Percentiles rank a stretch among this genome's conserved stretches.
Conservation (phyloP, 1,284 basidiomycete species). For the Trichosporon sp. region DNA sequence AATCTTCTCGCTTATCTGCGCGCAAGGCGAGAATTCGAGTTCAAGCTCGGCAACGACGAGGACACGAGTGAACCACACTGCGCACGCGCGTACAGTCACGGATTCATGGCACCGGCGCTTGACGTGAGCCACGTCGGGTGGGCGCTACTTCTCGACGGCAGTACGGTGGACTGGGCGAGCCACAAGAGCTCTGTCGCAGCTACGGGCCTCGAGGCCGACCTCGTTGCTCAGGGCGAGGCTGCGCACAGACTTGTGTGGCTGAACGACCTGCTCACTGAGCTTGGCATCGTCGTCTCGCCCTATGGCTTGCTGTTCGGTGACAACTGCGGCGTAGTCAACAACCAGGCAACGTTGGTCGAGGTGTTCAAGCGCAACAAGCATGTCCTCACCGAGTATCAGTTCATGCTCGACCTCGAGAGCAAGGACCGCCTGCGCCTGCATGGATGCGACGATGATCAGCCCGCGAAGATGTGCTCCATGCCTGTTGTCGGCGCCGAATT, state of each 20-base stretch:
- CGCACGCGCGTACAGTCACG: neutral
- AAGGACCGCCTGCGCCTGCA: neutral
- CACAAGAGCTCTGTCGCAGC: neutral
- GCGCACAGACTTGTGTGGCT: neutral
- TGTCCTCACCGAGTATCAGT: neutral
- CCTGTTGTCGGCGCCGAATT: neutral
- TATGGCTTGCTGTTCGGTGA: neutral
- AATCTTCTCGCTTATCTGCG: neutral
- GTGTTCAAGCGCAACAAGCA: slow-evolving; percentile 2
- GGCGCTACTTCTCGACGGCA: neutral
- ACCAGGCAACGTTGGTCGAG: neutral
- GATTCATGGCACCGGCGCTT: neutral
- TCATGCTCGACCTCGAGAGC: neutral
- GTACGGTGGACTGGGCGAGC: neutral
- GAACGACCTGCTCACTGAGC: neutral
- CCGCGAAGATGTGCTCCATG: neutral
- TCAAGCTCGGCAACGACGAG: slow-evolving; percentile 3
- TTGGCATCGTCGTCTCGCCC: neutral
- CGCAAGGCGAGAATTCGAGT: neutral
- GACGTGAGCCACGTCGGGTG: neutral
- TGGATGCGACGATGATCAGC: neutral
- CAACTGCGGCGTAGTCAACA: slow-evolving; percentile 1
- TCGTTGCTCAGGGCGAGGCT: neutral
- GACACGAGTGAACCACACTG: neutral
- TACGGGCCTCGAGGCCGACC: slow-evolving; percentile 3